A percentile compares a stretch with the other conserved stretches of the same genome.
These are phyloP conservation scores for Phaeolepiota aurea DNA, from an alignment of 768 basidiomycete genomes.

Conservation along the genomic window DNA sequence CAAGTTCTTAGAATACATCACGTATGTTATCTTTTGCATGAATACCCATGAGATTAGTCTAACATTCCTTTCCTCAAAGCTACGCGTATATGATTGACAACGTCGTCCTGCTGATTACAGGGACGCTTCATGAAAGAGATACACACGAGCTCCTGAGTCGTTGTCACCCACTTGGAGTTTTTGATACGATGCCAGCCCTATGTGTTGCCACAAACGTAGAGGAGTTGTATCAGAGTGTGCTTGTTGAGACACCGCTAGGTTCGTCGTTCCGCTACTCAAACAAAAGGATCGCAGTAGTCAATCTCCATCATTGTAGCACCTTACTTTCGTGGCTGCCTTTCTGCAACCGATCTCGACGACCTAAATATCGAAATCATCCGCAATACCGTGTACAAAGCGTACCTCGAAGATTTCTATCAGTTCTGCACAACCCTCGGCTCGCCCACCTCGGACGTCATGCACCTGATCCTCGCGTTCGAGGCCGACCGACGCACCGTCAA, in stretches of 20 bases:
- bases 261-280: constrained; percentile 16
- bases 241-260: constrained; percentile 98
- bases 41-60: neutral
- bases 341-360: constrained; percentile 94
- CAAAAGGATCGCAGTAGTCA: neutral
- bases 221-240: constrained; percentile 92
- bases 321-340: constrained; percentile 94
- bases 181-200: constrained; percentile 98
- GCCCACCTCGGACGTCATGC: constrained; percentile 90
- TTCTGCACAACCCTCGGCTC: constrained; percentile 74
- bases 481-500: constrained; percentile 96
- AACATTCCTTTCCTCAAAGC: constrained; percentile 28
- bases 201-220: constrained; percentile 99
- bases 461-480: constrained; percentile 87
- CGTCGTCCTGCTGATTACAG: constrained; percentile 93
- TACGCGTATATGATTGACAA: constrained; percentile 99
- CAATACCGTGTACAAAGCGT: constrained; percentile 97
- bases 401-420: constrained; percentile 93
- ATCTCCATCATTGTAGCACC: constrained; percentile 47
- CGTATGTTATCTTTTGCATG: constrained; percentile 44
- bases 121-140: constrained; percentile 93
- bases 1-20: constrained; percentile 96
- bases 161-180: constrained; percentile 94
- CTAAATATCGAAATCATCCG: constrained; percentile 99
- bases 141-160: constrained; percentile 94